Evolutionary conservation across 108 stramenopile species (phyloP).

Genomic region (Skeletonema costatum): DNA sequence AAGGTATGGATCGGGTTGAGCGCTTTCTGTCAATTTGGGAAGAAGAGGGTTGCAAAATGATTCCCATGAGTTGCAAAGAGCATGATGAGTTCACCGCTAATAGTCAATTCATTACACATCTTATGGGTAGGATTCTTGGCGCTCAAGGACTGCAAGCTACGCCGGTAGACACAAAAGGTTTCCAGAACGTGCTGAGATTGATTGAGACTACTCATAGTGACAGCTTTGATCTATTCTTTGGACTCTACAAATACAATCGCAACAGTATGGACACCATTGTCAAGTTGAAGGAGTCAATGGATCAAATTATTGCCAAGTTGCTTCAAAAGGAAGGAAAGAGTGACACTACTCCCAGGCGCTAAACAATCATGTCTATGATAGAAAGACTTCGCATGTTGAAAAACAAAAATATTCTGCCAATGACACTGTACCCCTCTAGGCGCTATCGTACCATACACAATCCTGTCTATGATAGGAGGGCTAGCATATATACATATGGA

Average conservation of each 20-base stretch:
- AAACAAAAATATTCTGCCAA: too few relatives aligned
- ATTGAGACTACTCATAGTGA: conserved; percentile 95
- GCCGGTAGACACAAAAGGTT: conserved; percentile 94
- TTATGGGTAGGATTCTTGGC: conserved; percentile 97
- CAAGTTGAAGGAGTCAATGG: conserved; percentile 55
- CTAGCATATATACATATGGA: too few relatives aligned
- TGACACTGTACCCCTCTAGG: too few relatives aligned
- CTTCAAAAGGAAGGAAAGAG: conserved; percentile 44
- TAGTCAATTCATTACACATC: conserved; percentile 98
- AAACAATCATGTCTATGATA: neutral
- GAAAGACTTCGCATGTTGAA: neutral
- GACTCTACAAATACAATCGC: conserved; percentile 95
- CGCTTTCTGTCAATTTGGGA: conserved; percentile 97
- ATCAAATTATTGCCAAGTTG: conserved; percentile 53
- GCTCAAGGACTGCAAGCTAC: conserved; percentile 78
- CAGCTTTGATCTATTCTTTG: conserved; percentile 98
- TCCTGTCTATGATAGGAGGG: too few relatives aligned
- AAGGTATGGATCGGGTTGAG: conserved; percentile 85
- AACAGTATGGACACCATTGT: conserved; percentile 47
- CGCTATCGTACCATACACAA: too few relatives aligned
- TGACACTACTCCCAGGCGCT: neutral
- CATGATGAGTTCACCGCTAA: conserved; percentile 98
- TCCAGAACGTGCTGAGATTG: conserved; percentile 90
- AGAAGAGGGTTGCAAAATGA: conserved; percentile 98
- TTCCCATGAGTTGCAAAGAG: conserved; percentile 93